Evolutionary conservation across 2,329 filamentous ascomycete genomes (phyloP).

Genomic region (Aspergillus costaricaensis): DNA sequence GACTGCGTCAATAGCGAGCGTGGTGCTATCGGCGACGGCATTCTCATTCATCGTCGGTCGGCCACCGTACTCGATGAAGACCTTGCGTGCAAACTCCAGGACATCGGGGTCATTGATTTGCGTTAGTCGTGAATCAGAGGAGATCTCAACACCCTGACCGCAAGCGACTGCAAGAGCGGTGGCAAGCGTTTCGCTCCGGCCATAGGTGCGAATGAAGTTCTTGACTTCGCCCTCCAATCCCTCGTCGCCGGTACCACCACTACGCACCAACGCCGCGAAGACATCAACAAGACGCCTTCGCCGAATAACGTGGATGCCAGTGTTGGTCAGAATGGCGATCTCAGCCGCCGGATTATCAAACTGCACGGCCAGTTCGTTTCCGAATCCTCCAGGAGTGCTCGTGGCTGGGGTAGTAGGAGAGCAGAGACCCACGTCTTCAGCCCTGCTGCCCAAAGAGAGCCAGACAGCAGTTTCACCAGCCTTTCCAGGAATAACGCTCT

Average conservation of each 20-base stretch:
- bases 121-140: slow-evolving; percentile 68
- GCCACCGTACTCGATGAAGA: slow-evolving; percentile 90
- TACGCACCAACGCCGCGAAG: slow-evolving; percentile 78
- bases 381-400: slow-evolving; percentile 72
- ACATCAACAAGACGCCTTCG: slow-evolving; percentile 85
- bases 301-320: slow-evolving; percentile 82
- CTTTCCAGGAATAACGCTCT: slow-evolving; percentile 56
- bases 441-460: slow-evolving; percentile 71
- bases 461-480: slow-evolving; percentile 81
- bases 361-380: slow-evolving; percentile 94
- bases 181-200: slow-evolving; percentile 83
- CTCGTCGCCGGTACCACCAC: slow-evolving; percentile 68
- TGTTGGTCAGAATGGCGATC: slow-evolving; percentile 88
- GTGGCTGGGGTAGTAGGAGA: slow-evolving; percentile 72
- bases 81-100: slow-evolving; percentile 78
- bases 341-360: slow-evolving; percentile 82
- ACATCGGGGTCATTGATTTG: slow-evolving; percentile 79
- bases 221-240: slow-evolving; percentile 79
- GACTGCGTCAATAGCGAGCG: slow-evolving; percentile 76
- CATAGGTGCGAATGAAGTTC: slow-evolving; percentile 82
- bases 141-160: slow-evolving; percentile 83
- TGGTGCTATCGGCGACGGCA: slow-evolving; percentile 59
- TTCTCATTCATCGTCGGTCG: slow-evolving; percentile 83
- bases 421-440: slow-evolving; percentile 77
- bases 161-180: slow-evolving; percentile 93